A percentile compares a stretch with the other conserved stretches of the same genome.
These are phyloP conservation scores for Maudiozyma humilis DNA, from an alignment of 1,139 yeast species.

Conservation along the genomic window DNA sequence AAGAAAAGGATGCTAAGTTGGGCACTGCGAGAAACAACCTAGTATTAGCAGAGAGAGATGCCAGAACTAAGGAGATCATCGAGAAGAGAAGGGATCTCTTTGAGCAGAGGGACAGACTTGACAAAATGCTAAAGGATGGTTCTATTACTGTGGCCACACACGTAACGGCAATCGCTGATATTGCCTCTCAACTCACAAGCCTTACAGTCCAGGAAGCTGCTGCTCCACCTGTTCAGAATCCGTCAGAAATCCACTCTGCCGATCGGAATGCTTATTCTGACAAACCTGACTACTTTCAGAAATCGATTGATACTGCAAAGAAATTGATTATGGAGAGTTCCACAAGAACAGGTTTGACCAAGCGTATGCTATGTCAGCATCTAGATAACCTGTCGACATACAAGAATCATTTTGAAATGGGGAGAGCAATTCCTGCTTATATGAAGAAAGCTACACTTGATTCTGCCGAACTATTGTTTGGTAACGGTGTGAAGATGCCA, in stretches of 20 bases:
- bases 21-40: constrained; percentile 16
- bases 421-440: constrained; percentile 9
- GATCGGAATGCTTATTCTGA: background rate
- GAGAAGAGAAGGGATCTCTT: constrained; percentile 16
- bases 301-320: constrained; percentile 22
- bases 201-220: constrained; percentile 7
- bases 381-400: constrained; percentile 14
- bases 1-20: constrained; percentile 14
- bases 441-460: constrained; percentile 16
- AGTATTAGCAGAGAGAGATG: constrained; percentile 9
- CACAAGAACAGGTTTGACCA: constrained; percentile 18
- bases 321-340: constrained; percentile 17
- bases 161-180: constrained; percentile 8
- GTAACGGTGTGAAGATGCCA: constrained; percentile 30
- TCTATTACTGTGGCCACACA: constrained; percentile 11
- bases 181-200: constrained; percentile 15
- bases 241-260: background rate
- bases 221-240: constrained; percentile 4
- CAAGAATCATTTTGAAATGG: constrained; percentile 18
- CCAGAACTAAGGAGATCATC: constrained; percentile 7
- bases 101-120: constrained; percentile 14
- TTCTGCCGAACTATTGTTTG: constrained; percentile 19
- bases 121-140: constrained; percentile 15
- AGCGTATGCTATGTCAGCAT: constrained; percentile 15
- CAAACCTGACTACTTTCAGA: constrained; percentile 14